A percentile compares a stretch with the other conserved stretches of the same genome.
Evolutionary conservation across 2,329 filamentous ascomycete species (phyloP).

Genomic region (Arthrobotrys sinensis): DNA sequence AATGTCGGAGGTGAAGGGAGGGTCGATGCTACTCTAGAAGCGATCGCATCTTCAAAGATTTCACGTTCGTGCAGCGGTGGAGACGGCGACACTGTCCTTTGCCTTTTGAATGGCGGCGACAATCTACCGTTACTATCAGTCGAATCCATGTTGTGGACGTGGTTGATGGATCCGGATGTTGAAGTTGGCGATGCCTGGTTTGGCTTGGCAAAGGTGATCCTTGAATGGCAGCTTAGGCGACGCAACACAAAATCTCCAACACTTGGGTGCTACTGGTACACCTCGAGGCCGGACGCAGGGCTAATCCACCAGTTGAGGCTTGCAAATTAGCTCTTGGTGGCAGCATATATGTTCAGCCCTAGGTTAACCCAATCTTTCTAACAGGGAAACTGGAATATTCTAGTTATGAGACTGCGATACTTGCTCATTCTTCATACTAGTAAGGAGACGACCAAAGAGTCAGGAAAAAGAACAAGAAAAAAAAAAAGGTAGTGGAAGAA

Average conservation of each 20-base stretch:
- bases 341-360: too few species aligned
- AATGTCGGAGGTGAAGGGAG: constrained; percentile 36
- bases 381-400: too few species aligned
- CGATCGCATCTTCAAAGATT: constrained; percentile 3
- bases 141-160: constrained; percentile 32
- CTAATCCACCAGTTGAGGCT: too few species aligned
- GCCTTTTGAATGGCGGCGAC: constrained; percentile 55
- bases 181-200: constrained; percentile 7
- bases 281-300: too few species aligned
- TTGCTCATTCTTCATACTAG: too few species aligned
- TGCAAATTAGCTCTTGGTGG: too few species aligned
- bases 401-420: too few species aligned
- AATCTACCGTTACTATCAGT: constrained; percentile 36
- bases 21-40: constrained; percentile 9
- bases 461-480: too few species aligned
- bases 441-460: too few species aligned
- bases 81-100: constrained; percentile 51
- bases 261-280: too few species aligned
- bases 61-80: constrained; percentile 25
- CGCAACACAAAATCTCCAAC: constrained; percentile 37
- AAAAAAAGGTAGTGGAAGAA: too few species aligned
- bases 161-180: not conserved
- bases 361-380: too few species aligned
- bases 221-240: not conserved
- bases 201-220: constrained; percentile 1